phyloP scores from a whole-genome alignment of 116 monocot genomes.

The Iris pallida region DNA sequence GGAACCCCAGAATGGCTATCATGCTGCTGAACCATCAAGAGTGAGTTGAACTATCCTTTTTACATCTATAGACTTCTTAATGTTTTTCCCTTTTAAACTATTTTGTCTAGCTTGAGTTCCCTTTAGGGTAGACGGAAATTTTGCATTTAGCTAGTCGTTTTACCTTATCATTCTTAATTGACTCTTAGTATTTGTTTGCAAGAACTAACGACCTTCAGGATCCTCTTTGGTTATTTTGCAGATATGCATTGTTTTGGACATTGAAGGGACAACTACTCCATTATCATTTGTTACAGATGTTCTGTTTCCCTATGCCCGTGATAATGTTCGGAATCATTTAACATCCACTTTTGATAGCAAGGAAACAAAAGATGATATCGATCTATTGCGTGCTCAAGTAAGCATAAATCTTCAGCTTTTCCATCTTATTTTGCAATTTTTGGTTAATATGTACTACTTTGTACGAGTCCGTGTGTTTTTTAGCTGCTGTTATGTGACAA shows the following conservation, averaged over 20 bases:
- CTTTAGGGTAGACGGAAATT: too few species aligned
- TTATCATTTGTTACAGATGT: conserved; percentile 89
- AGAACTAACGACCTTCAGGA: too few species aligned
- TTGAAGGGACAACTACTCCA: conserved; percentile 96
- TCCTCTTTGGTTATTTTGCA: conserved; percentile 26
- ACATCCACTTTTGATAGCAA: conserved; percentile 57
- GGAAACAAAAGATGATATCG: conserved; percentile 92
- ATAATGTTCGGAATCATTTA: conserved; percentile 81
- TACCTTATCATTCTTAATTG: too few species aligned
- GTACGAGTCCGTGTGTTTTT: too few species aligned
- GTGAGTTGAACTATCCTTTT: conserved; percentile 33
- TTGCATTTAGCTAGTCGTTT: too few species aligned
- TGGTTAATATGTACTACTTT: too few species aligned
- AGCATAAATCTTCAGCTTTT: conserved; percentile 9
- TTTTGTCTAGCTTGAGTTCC: too few species aligned
- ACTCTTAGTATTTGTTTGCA: too few species aligned
- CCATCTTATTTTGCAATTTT: too few species aligned
- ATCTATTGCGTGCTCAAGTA: conserved; percentile 74
- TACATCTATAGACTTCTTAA: neutral
- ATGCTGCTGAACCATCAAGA: conserved; percentile 35
- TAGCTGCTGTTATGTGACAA: too few species aligned
- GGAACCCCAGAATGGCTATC: conserved; percentile 29
- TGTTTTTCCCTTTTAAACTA: too few species aligned
- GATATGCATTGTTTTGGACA: conserved; percentile 80
- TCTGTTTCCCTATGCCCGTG: conserved; percentile 89